Base-by-base conservation (phyloP, 2,329 filamentous ascomycete genomes). In the Trematosphaeria pertusa region DNA sequence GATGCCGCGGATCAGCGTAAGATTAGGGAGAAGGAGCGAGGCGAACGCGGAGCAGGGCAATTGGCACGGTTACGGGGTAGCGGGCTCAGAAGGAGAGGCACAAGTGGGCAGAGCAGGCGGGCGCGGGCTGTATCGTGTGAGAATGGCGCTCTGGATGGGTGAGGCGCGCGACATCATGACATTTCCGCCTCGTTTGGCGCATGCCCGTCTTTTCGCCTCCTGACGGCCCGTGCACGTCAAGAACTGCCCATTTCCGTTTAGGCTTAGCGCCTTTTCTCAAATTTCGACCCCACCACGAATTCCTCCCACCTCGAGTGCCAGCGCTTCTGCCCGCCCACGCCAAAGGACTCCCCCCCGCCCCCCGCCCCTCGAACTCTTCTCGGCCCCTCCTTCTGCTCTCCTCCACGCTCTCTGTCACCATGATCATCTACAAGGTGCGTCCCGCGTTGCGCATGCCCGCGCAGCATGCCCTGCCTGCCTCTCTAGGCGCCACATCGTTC, bases 361-460 rank as follows among this genome's bases (percentile, higher is more conserved):
- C 48, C 51, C 38, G 43, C 46, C 43, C 30, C 47, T n/a, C n/a
- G n/a, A 56, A 50, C 31, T 18, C 17, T 18, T 22, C 26, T 32
- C 17, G 41, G 15, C 20, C 19, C 28, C 21, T 21, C 15, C 21
- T 48, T 45, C 37, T 38, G 48, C 43, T 42, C 50, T 43, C 34
- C 33, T 19, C 48, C 47, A 31, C 41, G 45, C 17, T 40, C 39
- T 45, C 53, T 42, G 65, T 60, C 69, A 78, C 64, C 55, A 83
- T 83, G 80, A 80, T 83, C 58, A 82, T 83, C 67, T 83, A 71
- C 76, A 83, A 81, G 75, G 80, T 82, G 53, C 50, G 75, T 57
- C 34, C 18, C 43, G n/a, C 52, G n/a, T n/a, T 32, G 11, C 30
- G 38, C 47, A 17, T 19, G 64, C 52, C 62, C 54, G 53, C 45